Evolutionary conservation across 352 stramenopile genomes (phyloP).

Genomic region (Phytopythium kandeliae): DNA sequence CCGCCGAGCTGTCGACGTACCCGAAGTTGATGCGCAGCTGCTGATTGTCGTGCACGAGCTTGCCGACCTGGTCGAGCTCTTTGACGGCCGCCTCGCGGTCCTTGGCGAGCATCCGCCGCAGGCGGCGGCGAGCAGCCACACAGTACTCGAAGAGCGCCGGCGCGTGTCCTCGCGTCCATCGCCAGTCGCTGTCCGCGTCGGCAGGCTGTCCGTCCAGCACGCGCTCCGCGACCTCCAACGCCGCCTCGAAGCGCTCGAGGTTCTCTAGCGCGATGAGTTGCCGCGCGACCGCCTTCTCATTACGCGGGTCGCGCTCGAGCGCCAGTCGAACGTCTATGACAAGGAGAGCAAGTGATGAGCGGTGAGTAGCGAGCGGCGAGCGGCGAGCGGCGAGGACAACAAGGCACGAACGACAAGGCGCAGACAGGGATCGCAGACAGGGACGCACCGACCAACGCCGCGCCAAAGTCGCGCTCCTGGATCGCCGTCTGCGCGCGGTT

Average conservation of each 20-base stretch:
- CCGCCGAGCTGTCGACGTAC: constrained; percentile 24
- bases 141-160: constrained; percentile 53
- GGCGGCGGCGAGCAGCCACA: constrained; percentile 30
- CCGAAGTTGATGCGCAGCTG: constrained; percentile 79
- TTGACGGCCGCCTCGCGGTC: constrained; percentile 44
- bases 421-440: not conserved
- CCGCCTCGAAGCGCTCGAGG: constrained; percentile 70
- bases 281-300: constrained; percentile 63
- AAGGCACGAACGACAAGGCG: no score
- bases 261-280: constrained; percentile 66
- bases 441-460: constrained; percentile 40
- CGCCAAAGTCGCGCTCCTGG: constrained; percentile 68
- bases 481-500: constrained; percentile 68
- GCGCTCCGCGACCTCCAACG: constrained; percentile 34
- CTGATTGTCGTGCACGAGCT: constrained; percentile 76
- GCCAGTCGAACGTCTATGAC: constrained; percentile 42
- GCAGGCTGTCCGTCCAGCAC: constrained; percentile 27
- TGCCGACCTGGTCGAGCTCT: constrained; percentile 53
- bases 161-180: constrained; percentile 8
- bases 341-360: no score
- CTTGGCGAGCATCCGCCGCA: constrained; percentile 48
- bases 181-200: not conserved
- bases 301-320: constrained; percentile 42
- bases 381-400: no score
- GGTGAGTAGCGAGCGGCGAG: no score